Percentiles rank a stretch among this genome's conserved stretches.
phyloP scores from a whole-genome alignment of 352 stramenopile species.

The Phytophthora pseudosyringae region DNA sequence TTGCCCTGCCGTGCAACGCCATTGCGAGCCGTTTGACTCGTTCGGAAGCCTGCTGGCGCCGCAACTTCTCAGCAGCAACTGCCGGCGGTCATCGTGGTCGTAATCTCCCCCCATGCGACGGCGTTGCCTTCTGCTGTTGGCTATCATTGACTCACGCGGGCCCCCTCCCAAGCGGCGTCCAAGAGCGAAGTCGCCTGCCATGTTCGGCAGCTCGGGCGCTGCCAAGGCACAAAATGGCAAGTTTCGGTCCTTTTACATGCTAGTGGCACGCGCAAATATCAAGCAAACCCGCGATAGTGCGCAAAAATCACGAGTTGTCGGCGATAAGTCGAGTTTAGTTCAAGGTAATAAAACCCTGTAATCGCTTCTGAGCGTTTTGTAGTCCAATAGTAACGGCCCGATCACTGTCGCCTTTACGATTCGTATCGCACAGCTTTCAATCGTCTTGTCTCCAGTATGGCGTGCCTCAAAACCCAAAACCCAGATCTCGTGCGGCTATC shows the following conservation, averaged over 20 bases:
- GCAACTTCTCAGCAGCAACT: not conserved
- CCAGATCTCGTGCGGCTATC: slow-evolving; percentile 16
- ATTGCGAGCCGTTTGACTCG: slow-evolving; percentile 9
- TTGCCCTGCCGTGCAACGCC: not conserved
- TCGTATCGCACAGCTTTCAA: slow-evolving; percentile 4
- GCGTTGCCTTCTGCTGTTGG: no score
- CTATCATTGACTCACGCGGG: no score
- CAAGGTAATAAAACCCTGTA: no score
- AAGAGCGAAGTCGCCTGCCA: not conserved
- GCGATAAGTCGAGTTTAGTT: not conserved
- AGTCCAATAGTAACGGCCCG: slow-evolving; percentile 19
- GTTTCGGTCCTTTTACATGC: not conserved
- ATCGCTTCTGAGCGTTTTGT: slow-evolving; percentile 1
- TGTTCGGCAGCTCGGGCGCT: no score
- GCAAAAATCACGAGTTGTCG: not conserved
- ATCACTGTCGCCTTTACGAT: slow-evolving; percentile 17
- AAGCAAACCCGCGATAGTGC: not conserved
- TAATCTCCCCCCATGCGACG: no score
- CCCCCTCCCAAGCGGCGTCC: not conserved
- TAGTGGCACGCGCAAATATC: not conserved
- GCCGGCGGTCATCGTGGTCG: no score
- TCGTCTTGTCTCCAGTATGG: slow-evolving; percentile 12
- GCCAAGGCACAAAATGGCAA: no score
- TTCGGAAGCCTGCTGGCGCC: not conserved
- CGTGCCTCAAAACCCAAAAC: not conserved